Conservation (phyloP, 2,329 filamentous ascomycete species). For the Fusarium tanahbumbuense region DNA sequence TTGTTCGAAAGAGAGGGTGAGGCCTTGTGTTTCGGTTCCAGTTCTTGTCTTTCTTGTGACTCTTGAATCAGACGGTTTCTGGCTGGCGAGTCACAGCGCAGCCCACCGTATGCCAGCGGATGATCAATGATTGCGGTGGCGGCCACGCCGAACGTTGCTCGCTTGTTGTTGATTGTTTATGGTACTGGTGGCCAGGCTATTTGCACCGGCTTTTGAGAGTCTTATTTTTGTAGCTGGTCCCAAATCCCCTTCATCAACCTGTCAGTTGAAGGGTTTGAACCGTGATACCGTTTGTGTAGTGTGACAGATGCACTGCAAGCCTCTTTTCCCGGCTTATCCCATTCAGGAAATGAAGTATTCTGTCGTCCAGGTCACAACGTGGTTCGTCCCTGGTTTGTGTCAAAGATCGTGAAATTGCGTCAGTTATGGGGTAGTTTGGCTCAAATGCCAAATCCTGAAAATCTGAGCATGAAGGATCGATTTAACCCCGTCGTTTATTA, state of each 20-base stretch:
- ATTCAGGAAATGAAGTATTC: slow-evolving; percentile 36
- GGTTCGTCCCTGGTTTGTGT: slow-evolving; percentile 36
- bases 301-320: slow-evolving; percentile 40
- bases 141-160: slow-evolving; percentile 22
- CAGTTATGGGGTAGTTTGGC: slow-evolving; percentile 34
- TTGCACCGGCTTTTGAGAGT: not conserved
- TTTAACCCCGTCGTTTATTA: slow-evolving; percentile 43
- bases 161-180: slow-evolving; percentile 26
- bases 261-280: slow-evolving; percentile 17
- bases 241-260: slow-evolving; percentile 16
- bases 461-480: slow-evolving; percentile 29
- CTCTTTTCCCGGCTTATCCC: slow-evolving; percentile 38
- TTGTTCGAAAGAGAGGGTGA: slow-evolving; percentile 9
- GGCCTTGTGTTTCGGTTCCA: slow-evolving; percentile 3
- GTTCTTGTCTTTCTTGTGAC: slow-evolving; percentile 27
- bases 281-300: slow-evolving; percentile 37
- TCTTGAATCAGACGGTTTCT: slow-evolving; percentile 33
- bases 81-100: slow-evolving; percentile 41
- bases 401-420: slow-evolving; percentile 37
- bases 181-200: not conserved
- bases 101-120: slow-evolving; percentile 22
- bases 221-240: not conserved
- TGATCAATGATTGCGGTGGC: slow-evolving; percentile 35
- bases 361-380: slow-evolving; percentile 40
- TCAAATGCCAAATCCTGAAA: slow-evolving; percentile 33